These are phyloP conservation scores for Paracorniculantispora psalliotae DNA, from an alignment of 2,329 filamentous ascomycete species.

Conservation along the genomic window DNA sequence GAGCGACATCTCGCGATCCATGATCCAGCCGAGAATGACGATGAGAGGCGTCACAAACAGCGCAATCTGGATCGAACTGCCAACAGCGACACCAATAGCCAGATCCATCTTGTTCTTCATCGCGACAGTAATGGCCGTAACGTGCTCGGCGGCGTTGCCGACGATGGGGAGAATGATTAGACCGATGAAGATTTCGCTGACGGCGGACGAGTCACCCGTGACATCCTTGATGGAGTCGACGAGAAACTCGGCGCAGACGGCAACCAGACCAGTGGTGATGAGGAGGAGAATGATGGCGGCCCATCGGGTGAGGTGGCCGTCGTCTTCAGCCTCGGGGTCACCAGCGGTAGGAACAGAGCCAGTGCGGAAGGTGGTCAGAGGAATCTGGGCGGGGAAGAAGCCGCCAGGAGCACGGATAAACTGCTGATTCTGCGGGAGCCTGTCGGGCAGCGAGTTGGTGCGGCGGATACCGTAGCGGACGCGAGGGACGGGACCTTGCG, in stretches of 20 bases:
- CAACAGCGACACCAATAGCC: conserved; percentile 66
- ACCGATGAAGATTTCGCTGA: conserved; percentile 65
- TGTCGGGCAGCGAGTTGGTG: conserved; percentile 69
- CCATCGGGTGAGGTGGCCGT: conserved; percentile 47
- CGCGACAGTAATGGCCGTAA: conserved; percentile 65
- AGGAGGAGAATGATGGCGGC: conserved; percentile 59
- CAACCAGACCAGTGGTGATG: conserved; percentile 60
- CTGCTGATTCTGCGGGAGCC: conserved; percentile 44
- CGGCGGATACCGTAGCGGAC: conserved; percentile 63
- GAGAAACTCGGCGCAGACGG: conserved; percentile 65
- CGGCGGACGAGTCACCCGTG: conserved; percentile 42
- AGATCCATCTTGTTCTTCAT: conserved; percentile 74
- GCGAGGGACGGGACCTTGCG: conserved; percentile 45
- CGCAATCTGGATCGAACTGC: conserved; percentile 67
- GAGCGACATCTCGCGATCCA: conserved; percentile 65
- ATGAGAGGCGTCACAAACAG: conserved; percentile 66
- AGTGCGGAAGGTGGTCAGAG: conserved; percentile 32
- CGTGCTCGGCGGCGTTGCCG: conserved; percentile 68
- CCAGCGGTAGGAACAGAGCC: conserved; percentile 22
- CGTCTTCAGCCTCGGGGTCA: conserved; percentile 32
- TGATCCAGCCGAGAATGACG: conserved; percentile 67
- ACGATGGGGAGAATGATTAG: conserved; percentile 69
- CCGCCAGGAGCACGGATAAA: conserved; percentile 43
- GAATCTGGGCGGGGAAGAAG: conserved; percentile 44
- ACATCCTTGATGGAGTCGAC: conserved; percentile 63